These are phyloP conservation scores for Scenedesmus sp. DNA, from an alignment of 163 green algal species.

Conservation along the genomic window DNA sequence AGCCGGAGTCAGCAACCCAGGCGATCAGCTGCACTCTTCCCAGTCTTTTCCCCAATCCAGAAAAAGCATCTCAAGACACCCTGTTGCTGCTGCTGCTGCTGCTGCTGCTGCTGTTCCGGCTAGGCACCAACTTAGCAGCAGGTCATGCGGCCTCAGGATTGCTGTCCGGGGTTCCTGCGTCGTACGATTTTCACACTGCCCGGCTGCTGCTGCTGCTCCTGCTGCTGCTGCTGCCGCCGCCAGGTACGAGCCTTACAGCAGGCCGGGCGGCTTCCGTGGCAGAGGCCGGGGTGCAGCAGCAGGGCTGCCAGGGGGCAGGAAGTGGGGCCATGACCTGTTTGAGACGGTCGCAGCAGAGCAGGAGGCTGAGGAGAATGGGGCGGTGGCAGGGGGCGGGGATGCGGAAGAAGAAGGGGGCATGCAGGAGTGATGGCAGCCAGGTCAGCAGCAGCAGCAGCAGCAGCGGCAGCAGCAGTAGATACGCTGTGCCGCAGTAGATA, in stretches of 20 bases:
- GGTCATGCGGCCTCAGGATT: too few species aligned
- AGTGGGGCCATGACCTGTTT: slow-evolving; percentile 41
- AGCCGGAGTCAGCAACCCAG: too few species aligned
- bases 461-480: background rate
- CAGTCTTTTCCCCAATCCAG: too few species aligned
- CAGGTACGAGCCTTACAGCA: slow-evolving; percentile 41
- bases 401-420: background rate
- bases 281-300: background rate
- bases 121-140: too few species aligned
- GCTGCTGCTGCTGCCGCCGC: background rate
- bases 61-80: too few species aligned
- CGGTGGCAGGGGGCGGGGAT: background rate
- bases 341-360: background rate
- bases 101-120: background rate
- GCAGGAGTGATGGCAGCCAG: background rate
- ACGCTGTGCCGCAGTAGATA: too few species aligned
- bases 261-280: background rate
- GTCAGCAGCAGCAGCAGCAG: background rate
- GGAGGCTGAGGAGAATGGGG: background rate
- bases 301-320: background rate
- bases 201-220: background rate
- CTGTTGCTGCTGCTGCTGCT: background rate
- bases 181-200: too few species aligned
- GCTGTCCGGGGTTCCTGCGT: too few species aligned
- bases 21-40: too few species aligned